A percentile compares a stretch with the other conserved stretches of the same genome.
These are phyloP conservation scores for Lasiosphaeria ovina DNA, from an alignment of 495 filamentous ascomycete species.

Conservation along the genomic window DNA sequence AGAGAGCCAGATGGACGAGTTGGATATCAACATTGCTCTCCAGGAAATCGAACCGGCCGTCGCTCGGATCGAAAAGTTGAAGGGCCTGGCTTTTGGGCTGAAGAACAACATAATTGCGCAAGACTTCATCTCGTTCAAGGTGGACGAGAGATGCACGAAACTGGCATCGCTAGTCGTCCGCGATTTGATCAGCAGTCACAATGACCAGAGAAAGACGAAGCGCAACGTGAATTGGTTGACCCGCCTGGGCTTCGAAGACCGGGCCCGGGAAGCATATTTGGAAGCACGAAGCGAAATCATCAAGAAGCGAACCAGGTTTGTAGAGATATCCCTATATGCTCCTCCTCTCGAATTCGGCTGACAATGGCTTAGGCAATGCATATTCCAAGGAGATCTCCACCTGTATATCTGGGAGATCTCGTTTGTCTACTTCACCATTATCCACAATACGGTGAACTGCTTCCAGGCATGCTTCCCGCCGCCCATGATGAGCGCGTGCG, in stretches of 20 bases:
- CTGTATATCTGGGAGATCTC: slow-evolving; percentile 95
- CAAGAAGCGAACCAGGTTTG: slow-evolving; percentile 75
- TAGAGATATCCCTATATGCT: slow-evolving; percentile 9
- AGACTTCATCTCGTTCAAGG: slow-evolving; percentile 82
- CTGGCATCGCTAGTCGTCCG: slow-evolving; percentile 72
- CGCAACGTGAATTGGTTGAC: slow-evolving; percentile 77
- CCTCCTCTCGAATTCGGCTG: slow-evolving; percentile 22
- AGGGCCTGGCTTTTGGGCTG: slow-evolving; percentile 70
- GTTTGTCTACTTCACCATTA: slow-evolving; percentile 91
- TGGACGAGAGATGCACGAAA: slow-evolving; percentile 79
- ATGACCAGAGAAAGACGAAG: slow-evolving; percentile 67
- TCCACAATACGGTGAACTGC: slow-evolving; percentile 82
- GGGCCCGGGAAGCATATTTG: slow-evolving; percentile 83
- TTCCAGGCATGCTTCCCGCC: slow-evolving; percentile 89
- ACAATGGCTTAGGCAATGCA: slow-evolving; percentile 65
- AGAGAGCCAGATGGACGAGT: slow-evolving; percentile 89
- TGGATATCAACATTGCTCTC: slow-evolving; percentile 92
- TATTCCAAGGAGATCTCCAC: slow-evolving; percentile 88
- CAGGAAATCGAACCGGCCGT: slow-evolving; percentile 88
- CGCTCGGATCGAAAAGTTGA: slow-evolving; percentile 74
- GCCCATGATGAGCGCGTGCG: slow-evolving; percentile 82
- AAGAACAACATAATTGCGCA: slow-evolving; percentile 83
- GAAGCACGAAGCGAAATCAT: slow-evolving; percentile 73
- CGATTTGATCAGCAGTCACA: slow-evolving; percentile 69
- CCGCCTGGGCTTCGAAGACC: slow-evolving; percentile 83